phyloP scores from a whole-genome alignment of 1,284 basidiomycete genomes.

The Cutaneotrichosporon arboriforme region DNA sequence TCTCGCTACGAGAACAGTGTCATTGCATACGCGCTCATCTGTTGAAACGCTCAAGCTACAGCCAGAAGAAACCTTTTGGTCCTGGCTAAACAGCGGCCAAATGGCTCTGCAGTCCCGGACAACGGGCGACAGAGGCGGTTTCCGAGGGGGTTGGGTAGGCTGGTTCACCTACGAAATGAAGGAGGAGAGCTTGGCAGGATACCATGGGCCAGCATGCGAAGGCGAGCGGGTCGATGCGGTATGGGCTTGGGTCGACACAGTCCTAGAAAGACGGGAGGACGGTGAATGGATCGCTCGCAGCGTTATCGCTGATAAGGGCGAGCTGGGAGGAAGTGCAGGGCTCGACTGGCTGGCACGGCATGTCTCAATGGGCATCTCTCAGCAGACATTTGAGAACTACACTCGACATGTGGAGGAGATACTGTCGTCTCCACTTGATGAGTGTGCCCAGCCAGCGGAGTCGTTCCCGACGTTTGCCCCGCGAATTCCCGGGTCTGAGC shows the following conservation, averaged over 20 bases:
- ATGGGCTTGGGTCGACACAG: constrained; percentile 47
- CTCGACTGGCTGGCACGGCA: constrained; percentile 30
- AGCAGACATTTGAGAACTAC: constrained; percentile 22
- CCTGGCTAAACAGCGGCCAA: constrained; percentile 39
- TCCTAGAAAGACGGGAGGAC: constrained; percentile 46
- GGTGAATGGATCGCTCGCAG: constrained; percentile 49
- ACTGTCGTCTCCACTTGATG: constrained; percentile 4
- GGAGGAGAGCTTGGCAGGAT: constrained; percentile 49
- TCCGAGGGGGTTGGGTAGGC: constrained; percentile 53
- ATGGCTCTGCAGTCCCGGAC: constrained; percentile 12
- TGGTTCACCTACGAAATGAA: constrained; percentile 57
- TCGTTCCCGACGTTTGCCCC: constrained; percentile 37
- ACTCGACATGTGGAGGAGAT: constrained; percentile 5
- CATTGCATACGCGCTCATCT: constrained; percentile 19
- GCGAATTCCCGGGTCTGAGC: constrained; percentile 49
- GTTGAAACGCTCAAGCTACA: constrained; percentile 11
- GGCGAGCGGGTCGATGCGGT: constrained; percentile 32
- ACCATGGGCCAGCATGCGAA: constrained; percentile 12
- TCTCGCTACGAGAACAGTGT: constrained; percentile 32
- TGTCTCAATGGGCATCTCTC: constrained; percentile 28
- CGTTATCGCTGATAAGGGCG: constrained; percentile 30
- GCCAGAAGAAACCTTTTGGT: constrained; percentile 39
- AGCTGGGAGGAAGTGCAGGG: constrained; percentile 14
- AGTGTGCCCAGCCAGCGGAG: constrained; percentile 4
- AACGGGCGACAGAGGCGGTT: constrained; percentile 21